These are phyloP conservation scores for Puccinellia tenuiflora DNA, from an alignment of 176 grass and related monocot species.

Conservation along the genomic window DNA sequence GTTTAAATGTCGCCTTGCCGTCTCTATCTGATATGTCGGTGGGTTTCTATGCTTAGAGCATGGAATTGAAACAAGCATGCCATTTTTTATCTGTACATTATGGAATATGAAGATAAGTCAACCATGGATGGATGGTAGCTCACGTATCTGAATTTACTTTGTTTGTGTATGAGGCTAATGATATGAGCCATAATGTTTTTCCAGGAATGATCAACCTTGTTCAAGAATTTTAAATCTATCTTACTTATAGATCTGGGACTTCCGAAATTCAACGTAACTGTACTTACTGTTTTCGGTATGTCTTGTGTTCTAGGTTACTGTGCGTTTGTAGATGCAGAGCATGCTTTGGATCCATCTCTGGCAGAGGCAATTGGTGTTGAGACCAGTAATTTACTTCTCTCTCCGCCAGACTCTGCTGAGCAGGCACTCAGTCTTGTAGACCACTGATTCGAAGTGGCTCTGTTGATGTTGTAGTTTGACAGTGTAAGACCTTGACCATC, in stretches of 20 bases:
- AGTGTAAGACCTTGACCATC: slow-evolving; percentile 62
- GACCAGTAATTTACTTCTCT: slow-evolving; percentile 75
- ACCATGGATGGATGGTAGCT: background rate
- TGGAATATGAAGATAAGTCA: background rate
- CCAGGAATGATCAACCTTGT: background rate
- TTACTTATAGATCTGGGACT: background rate
- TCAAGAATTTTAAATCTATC: background rate
- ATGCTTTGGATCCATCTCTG: slow-evolving; percentile 93
- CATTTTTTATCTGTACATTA: background rate
- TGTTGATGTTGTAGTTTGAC: slow-evolving; percentile 99
- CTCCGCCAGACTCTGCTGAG: slow-evolving; percentile 87
- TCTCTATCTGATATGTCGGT: background rate
- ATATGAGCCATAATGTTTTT: background rate
- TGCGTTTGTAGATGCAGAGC: slow-evolving; percentile 95
- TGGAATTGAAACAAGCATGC: background rate
- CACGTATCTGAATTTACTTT: background rate
- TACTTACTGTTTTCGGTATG: background rate
- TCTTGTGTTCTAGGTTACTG: slow-evolving; percentile 67
- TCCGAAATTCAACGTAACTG: background rate
- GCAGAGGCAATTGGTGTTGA: slow-evolving; percentile 91
- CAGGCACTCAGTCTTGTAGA: slow-evolving; percentile 96
- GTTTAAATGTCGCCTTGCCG: background rate
- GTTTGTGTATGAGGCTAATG: background rate
- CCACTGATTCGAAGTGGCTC: slow-evolving; percentile 92
- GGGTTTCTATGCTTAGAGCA: background rate